phyloP scores from a whole-genome alignment of 2,329 filamentous ascomycete genomes.

The Trichoderma citrinoviride region DNA sequence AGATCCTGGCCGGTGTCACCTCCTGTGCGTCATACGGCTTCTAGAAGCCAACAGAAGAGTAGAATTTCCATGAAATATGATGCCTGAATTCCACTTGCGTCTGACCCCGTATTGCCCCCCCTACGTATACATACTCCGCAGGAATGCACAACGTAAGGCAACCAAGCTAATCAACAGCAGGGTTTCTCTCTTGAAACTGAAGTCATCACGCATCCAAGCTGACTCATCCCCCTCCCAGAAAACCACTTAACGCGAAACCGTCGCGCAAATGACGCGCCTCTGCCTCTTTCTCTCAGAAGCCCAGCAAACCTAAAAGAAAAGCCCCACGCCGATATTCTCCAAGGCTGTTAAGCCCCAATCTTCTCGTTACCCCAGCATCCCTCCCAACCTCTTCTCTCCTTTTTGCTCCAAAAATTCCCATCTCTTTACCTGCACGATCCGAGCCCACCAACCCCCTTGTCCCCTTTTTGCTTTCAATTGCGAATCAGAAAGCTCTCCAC shows the following conservation, averaged over 20 bases:
- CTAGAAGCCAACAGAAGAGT: too few species aligned
- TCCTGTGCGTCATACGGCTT: too few species aligned
- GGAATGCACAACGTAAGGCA: too few species aligned
- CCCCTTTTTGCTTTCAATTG: not conserved
- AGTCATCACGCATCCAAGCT: not conserved
- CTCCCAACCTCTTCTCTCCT: not conserved
- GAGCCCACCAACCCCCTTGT: not conserved
- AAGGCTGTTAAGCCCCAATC: slow-evolving; percentile 2
- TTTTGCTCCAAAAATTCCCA: not conserved
- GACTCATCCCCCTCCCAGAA: not conserved
- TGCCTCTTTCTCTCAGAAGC: slow-evolving; percentile 6
- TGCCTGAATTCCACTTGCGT: too few species aligned
- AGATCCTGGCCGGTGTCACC: too few species aligned
- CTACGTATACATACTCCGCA: too few species aligned
- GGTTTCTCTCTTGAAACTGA: not conserved
- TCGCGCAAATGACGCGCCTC: slow-evolving; percentile 29
- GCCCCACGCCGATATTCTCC: slow-evolving; percentile 2
- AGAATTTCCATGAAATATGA: too few species aligned
- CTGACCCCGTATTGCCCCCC: too few species aligned
- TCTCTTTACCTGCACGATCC: not conserved
- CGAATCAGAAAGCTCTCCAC: slow-evolving; percentile 9
- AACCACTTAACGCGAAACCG: slow-evolving; percentile 34
- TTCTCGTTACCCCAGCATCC: slow-evolving; percentile 21
- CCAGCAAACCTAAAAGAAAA: not conserved
- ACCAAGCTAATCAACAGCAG: too few species aligned